phyloP scores from a whole-genome alignment of 2,329 filamentous ascomycete species.

The Aureobasidium sp. region DNA sequence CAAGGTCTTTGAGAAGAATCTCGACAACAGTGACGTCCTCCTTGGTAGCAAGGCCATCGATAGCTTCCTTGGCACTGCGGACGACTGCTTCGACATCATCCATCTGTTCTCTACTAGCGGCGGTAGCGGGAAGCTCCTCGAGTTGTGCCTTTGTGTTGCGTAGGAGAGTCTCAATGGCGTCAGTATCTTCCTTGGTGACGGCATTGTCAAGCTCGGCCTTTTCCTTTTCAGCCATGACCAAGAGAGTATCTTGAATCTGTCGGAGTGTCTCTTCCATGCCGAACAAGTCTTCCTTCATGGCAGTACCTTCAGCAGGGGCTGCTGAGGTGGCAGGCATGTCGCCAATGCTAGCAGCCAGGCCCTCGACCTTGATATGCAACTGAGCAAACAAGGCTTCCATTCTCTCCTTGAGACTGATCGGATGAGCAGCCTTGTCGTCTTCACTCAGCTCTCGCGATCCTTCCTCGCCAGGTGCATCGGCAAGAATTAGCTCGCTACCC shows the following conservation, averaged over 20 bases:
- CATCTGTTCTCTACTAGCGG: conserved; percentile 57
- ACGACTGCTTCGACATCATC: conserved; percentile 60
- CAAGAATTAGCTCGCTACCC: conserved; percentile 52
- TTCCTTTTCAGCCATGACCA: conserved; percentile 41
- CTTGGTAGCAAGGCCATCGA: conserved; percentile 62
- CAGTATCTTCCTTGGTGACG: conserved; percentile 74
- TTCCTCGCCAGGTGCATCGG: conserved; percentile 42
- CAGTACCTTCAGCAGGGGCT: conserved; percentile 26
- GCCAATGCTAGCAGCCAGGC: conserved; percentile 53
- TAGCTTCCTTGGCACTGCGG: conserved; percentile 65
- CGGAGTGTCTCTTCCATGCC: conserved; percentile 40
- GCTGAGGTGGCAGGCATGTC: conserved; percentile 37
- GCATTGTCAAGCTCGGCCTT: conserved; percentile 41
- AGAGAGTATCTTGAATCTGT: conserved; percentile 56
- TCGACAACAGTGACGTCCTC: conserved; percentile 74
- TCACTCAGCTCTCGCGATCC: conserved; percentile 28
- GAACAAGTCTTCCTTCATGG: conserved; percentile 49
- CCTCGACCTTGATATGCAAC: conserved; percentile 76
- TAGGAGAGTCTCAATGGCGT: conserved; percentile 84
- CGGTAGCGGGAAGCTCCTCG: conserved; percentile 71
- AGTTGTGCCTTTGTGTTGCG: conserved; percentile 82
- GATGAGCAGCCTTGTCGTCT: conserved; percentile 18
- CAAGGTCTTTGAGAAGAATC: conserved; percentile 70
- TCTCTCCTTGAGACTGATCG: conserved; percentile 56
- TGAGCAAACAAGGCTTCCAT: conserved; percentile 78